Conservation (phyloP, 2,329 filamentous ascomycete species). For the Ascochyta rabiei region DNA sequence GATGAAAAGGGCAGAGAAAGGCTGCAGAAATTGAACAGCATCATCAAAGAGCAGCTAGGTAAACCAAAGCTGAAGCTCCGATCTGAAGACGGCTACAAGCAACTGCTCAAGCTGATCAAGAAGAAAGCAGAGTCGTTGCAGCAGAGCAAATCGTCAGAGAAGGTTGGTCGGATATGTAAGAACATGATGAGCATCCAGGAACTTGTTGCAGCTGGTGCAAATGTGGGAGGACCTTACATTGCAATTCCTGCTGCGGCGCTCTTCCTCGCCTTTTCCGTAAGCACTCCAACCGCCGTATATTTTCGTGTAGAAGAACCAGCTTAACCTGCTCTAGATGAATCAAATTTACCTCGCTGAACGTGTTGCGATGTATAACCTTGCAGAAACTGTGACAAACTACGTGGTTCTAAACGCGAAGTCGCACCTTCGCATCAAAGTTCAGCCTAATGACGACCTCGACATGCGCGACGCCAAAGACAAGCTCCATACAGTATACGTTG, state of each 20-base stretch:
- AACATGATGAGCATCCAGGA: constrained; percentile 24
- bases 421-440: constrained; percentile 13
- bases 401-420: constrained; percentile 20
- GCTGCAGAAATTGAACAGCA: constrained; percentile 19
- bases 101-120: constrained; percentile 17
- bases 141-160: constrained; percentile 10
- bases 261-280: constrained; percentile 25
- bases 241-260: constrained; percentile 24
- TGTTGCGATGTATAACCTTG: constrained; percentile 22
- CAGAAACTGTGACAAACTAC: constrained; percentile 16
- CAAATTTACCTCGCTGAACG: constrained; percentile 22
- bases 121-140: constrained; percentile 11
- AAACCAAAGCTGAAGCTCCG: constrained; percentile 20
- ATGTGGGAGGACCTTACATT: constrained; percentile 24
- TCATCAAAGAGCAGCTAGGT: constrained; percentile 20
- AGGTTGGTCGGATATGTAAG: constrained; percentile 16
- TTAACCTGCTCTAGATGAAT: constrained; percentile 7
- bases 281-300: not conserved
- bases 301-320: not conserved
- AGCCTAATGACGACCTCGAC: constrained; percentile 13
- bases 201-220: constrained; percentile 20
- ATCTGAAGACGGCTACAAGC: constrained; percentile 21
- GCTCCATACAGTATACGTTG: constrained; percentile 19
- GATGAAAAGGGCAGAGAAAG: constrained; percentile 20
- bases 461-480: constrained; percentile 22